Percentiles rank a stretch among this genome's conserved stretches.
phyloP scores from a whole-genome alignment of 768 basidiomycete species.

The Tylopilus sp. region DNA sequence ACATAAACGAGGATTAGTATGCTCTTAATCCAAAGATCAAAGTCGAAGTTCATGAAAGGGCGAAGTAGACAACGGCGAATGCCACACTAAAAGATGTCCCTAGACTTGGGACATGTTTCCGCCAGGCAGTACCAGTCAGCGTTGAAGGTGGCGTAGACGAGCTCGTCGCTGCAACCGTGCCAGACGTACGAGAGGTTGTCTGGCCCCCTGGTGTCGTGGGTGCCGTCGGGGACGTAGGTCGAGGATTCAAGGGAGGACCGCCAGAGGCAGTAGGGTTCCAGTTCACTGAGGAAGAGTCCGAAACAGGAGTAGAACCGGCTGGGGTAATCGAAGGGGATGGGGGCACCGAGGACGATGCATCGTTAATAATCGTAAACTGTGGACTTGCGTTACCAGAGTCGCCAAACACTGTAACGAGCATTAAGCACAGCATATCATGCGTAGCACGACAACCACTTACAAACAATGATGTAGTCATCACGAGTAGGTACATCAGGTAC shows the following conservation, averaged over 20 bases:
- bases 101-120: constrained; percentile 15
- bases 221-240: not conserved
- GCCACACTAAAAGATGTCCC: constrained; percentile 14
- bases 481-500: constrained; percentile 34
- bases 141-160: constrained; percentile 10
- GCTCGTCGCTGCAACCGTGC: constrained; percentile 3
- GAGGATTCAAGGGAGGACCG: not conserved
- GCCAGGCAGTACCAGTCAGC: constrained; percentile 25
- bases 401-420: constrained; percentile 30
- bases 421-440: not conserved
- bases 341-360: constrained; percentile 34
- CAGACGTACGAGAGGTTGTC: not conserved
- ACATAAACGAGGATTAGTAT: constrained; percentile 10
- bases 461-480: constrained; percentile 35
- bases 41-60: constrained; percentile 18
- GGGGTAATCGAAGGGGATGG: constrained; percentile 8
- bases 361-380: constrained; percentile 50
- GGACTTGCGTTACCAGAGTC: constrained; percentile 43
- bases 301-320: not conserved
- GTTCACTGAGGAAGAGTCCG: not conserved
- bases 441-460: constrained; percentile 22
- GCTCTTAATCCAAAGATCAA: constrained; percentile 7
- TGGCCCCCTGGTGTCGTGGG: not conserved
- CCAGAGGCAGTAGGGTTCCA: not conserved
- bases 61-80: constrained; percentile 15